phyloP scores from a whole-genome alignment of 2,329 filamentous ascomycete species.

The Scedosporium apiospermum region DNA sequence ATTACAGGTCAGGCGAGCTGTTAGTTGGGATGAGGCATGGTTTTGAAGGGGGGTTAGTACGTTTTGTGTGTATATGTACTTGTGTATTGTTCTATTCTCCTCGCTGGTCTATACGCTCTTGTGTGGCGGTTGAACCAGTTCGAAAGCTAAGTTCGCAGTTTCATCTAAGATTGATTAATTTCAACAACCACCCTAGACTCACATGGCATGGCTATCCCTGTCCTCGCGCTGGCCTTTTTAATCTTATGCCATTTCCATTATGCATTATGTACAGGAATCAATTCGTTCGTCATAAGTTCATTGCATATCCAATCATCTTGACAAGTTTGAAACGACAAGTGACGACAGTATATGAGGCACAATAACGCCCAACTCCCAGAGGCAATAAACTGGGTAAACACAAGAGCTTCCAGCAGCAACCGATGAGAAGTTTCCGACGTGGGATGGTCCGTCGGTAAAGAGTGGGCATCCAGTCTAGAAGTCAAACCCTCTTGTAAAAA shows the following conservation, averaged over 20 bases:
- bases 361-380: not conserved
- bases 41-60: too few species aligned
- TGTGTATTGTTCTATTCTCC: too few species aligned
- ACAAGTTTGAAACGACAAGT: not conserved
- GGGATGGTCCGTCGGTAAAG: too few species aligned
- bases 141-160: not conserved
- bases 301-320: not conserved
- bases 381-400: not conserved
- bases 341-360: not conserved
- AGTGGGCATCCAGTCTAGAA: too few species aligned
- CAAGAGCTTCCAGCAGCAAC: not conserved
- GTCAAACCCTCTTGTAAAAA: not conserved
- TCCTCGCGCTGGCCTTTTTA: too few species aligned
- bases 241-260: not conserved
- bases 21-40: not conserved
- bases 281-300: not conserved
- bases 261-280: not conserved
- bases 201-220: too few species aligned
- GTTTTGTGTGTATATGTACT: too few species aligned
- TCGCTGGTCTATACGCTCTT: too few species aligned
- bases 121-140: not conserved
- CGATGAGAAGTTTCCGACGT: too few species aligned
- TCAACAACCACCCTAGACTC: too few species aligned
- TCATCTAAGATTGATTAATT: not conserved
- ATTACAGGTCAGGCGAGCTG: not conserved